These are phyloP conservation scores for Cutaneotrichosporon sp. DNA, from an alignment of 1,284 basidiomycete species.

Conservation along the genomic window DNA sequence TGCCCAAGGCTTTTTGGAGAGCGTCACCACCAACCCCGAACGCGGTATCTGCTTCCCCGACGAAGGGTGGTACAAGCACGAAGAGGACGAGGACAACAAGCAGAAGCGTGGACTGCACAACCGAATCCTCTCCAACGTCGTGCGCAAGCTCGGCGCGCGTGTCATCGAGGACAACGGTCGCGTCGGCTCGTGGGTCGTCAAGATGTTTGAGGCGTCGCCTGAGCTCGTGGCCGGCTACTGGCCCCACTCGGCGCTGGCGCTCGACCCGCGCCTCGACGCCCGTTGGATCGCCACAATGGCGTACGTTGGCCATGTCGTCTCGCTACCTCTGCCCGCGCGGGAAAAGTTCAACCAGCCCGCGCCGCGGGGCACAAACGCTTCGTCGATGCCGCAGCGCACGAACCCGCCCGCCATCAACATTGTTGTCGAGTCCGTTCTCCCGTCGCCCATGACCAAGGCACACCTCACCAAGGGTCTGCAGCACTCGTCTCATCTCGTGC, in stretches of 20 bases:
- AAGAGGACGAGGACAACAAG: constrained; percentile 38
- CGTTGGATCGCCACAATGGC: constrained; percentile 85
- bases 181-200: constrained; percentile 68
- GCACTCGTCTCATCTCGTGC: constrained; percentile 64
- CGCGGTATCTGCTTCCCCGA: constrained; percentile 82
- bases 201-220: constrained; percentile 72
- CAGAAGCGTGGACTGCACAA: constrained; percentile 59
- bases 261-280: constrained; percentile 80
- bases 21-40: constrained; percentile 76
- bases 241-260: constrained; percentile 63
- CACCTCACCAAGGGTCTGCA: constrained; percentile 75
- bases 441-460: constrained; percentile 62
- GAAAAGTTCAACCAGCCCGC: constrained; percentile 54
- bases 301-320: constrained; percentile 70
- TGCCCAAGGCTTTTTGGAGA: constrained; percentile 79
- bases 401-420: constrained; percentile 64
- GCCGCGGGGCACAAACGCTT: constrained; percentile 22
- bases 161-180: constrained; percentile 80
- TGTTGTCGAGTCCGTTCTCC: constrained; percentile 70
- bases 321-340: constrained; percentile 62
- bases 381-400: constrained; percentile 55
- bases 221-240: constrained; percentile 81
- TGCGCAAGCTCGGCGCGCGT: constrained; percentile 60
- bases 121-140: constrained; percentile 70
- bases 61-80: constrained; percentile 80